These are phyloP conservation scores for Tylopilus sp. DNA, from an alignment of 768 basidiomycete genomes.

Conservation along the genomic window DNA sequence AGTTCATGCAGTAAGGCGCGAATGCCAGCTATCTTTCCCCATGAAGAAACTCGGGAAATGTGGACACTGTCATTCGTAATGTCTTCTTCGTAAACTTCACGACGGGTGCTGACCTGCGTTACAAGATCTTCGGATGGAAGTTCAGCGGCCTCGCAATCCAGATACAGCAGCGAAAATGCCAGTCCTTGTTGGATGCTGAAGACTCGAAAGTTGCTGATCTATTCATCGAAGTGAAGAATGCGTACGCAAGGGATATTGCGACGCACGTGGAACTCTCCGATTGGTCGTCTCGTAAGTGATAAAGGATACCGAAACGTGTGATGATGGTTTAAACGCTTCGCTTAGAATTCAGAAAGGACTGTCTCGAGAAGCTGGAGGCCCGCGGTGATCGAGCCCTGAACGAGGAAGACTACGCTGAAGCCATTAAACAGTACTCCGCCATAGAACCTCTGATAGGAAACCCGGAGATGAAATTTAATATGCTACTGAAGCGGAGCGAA, in stretches of 20 bases:
- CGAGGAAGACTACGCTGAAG: conserved; percentile 1
- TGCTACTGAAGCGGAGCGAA: conserved; percentile 15
- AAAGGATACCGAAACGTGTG: background rate
- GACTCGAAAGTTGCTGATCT: conserved; percentile 3
- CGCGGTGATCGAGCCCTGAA: conserved; percentile 9
- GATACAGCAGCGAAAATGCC: conserved; percentile 15
- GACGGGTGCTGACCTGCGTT: background rate
- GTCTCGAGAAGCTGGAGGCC: conserved; percentile 5
- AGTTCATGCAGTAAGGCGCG: conserved; percentile 4
- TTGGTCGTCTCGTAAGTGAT: conserved; percentile 11
- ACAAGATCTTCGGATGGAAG: conserved; percentile 21
- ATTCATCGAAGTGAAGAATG: conserved; percentile 3
- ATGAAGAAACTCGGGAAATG: conserved; percentile 14
- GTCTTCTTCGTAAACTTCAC: background rate
- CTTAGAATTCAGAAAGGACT: conserved; percentile 6
- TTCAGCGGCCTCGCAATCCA: conserved; percentile 16
- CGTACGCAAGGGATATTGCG: conserved; percentile 11
- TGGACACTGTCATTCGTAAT: conserved; percentile 12
- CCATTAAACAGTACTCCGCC: conserved; percentile 16
- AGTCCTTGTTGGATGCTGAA: conserved; percentile 1
- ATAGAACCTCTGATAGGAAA: conserved; percentile 8
- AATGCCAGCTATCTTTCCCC: conserved; percentile 12
- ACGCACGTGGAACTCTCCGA: conserved; percentile 13
- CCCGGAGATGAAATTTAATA: background rate
- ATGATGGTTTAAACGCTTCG: background rate